Conservation (phyloP, 176 grass and related monocot species). For the Panicum miliaceum region DNA sequence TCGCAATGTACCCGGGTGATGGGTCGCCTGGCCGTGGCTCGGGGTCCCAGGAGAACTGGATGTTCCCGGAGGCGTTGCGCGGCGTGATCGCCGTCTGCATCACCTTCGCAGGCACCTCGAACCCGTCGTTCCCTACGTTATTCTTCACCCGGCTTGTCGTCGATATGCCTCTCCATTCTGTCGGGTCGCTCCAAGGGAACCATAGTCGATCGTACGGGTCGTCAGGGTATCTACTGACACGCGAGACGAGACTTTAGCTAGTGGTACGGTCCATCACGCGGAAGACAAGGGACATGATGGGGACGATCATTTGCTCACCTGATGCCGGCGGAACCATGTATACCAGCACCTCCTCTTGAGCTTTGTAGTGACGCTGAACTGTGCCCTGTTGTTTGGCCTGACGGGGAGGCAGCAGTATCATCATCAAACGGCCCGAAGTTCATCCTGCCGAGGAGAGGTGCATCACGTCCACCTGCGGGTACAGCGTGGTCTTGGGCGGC, state of each 20-base stretch:
- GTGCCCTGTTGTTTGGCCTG: too few relatives aligned
- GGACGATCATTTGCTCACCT: too few relatives aligned
- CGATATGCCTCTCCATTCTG: neutral
- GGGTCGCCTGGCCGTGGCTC: neutral
- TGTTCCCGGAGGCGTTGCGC: neutral
- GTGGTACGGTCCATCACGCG: too few relatives aligned
- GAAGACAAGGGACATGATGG: too few relatives aligned
- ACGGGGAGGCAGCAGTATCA: too few relatives aligned
- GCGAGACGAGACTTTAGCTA: too few relatives aligned
- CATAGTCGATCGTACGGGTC: conserved; percentile 51
- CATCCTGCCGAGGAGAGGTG: conserved; percentile 31
- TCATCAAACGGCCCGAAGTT: conserved; percentile 51
- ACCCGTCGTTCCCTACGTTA: neutral
- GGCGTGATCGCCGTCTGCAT: conserved; percentile 54
- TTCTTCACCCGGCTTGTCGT: neutral
- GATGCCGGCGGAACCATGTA: too few relatives aligned
- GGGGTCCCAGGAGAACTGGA: conserved; percentile 29
- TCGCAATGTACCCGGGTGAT: neutral
- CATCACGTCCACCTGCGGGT: conserved; percentile 9
- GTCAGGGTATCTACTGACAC: conserved; percentile 62
- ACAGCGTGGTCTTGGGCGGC: conserved; percentile 48
- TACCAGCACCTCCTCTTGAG: too few relatives aligned
- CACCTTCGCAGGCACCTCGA: conserved; percentile 46
- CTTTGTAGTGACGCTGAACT: too few relatives aligned
- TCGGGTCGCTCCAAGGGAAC: neutral